These are phyloP conservation scores for Mycena maculata DNA, from an alignment of 768 basidiomycete genomes.

Conservation along the genomic window DNA sequence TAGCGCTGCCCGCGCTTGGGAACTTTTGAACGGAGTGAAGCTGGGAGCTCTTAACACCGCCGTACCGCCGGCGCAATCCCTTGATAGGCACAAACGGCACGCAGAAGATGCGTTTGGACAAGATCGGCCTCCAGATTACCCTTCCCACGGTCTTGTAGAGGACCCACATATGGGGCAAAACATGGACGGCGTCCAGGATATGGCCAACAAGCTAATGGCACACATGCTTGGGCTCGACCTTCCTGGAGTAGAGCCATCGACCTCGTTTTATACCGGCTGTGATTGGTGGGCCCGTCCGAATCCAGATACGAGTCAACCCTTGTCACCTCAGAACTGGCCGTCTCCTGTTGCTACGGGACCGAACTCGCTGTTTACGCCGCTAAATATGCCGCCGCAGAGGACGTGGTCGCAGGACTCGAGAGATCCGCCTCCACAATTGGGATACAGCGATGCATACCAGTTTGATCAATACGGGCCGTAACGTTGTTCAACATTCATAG, in stretches of 20 bases:
- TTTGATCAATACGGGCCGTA: slow-evolving; percentile 32
- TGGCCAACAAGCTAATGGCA: slow-evolving; percentile 75
- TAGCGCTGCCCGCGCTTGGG: slow-evolving; percentile 72
- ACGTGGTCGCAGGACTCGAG: slow-evolving; percentile 21
- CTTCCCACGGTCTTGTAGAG: slow-evolving; percentile 48
- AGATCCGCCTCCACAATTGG: background rate
- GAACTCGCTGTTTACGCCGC: slow-evolving; percentile 17
- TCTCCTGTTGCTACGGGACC: slow-evolving; percentile 1
- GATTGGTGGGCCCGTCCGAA: slow-evolving; percentile 73
- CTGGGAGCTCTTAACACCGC: slow-evolving; percentile 59
- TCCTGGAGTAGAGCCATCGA: slow-evolving; percentile 71
- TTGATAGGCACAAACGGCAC: slow-evolving; percentile 65
- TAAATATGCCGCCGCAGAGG: slow-evolving; percentile 16
- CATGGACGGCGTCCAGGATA: slow-evolving; percentile 67
- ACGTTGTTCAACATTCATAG: slow-evolving; percentile 20
- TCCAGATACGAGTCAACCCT: slow-evolving; percentile 38
- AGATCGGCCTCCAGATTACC: slow-evolving; percentile 60
- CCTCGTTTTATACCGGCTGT: slow-evolving; percentile 66
- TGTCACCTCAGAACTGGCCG: slow-evolving; percentile 33
- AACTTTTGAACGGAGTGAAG: slow-evolving; percentile 74
- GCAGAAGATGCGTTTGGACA: slow-evolving; percentile 74
- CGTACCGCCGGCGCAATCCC: slow-evolving; percentile 49
- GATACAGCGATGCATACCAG: slow-evolving; percentile 28
- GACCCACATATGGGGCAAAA: slow-evolving; percentile 40
- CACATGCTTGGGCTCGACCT: slow-evolving; percentile 78